phyloP scores from a whole-genome alignment of 2,329 filamentous ascomycete genomes.

The Trichoderma atroviride region DNA sequence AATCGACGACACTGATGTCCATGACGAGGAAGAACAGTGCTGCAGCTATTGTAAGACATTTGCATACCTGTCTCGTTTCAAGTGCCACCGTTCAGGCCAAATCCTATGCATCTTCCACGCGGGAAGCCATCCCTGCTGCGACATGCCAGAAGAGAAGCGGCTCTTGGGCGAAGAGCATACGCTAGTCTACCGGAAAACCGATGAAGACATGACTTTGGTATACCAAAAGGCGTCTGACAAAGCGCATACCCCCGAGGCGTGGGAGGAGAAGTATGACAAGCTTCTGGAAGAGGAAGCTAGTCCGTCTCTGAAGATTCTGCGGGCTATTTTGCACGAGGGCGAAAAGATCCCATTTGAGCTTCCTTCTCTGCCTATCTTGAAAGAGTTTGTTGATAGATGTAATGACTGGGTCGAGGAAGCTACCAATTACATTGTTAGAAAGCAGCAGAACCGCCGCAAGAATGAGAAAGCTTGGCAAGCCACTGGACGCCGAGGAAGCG shows the following conservation, averaged over 20 bases:
- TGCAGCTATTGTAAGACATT: constrained; percentile 92
- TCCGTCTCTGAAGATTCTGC: constrained; percentile 83
- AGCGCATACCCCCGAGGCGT: constrained; percentile 79
- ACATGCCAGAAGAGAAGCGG: constrained; percentile 66
- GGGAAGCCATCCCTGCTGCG: constrained; percentile 79
- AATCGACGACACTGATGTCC: constrained; percentile 72
- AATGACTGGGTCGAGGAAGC: constrained; percentile 98
- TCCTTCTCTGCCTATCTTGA: constrained; percentile 77
- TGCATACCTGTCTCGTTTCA: constrained; percentile 86
- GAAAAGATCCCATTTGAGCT: constrained; percentile 94
- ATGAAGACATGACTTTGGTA: constrained; percentile 66
- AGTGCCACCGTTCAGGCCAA: constrained; percentile 80
- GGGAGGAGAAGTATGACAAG: constrained; percentile 88
- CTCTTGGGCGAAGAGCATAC: constrained; percentile 70
- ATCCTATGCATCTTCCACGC: constrained; percentile 82
- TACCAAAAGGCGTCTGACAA: constrained; percentile 83
- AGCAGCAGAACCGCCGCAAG: constrained; percentile 96
- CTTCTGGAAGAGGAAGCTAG: constrained; percentile 80
- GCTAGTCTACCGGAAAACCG: constrained; percentile 75
- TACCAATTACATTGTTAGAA: constrained; percentile 92
- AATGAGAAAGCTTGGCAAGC: constrained; percentile 86
- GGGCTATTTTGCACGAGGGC: constrained; percentile 84
- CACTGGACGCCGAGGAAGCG: constrained; percentile 63
- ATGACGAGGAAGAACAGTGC: constrained; percentile 93
- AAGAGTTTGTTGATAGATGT: constrained; percentile 90